A percentile compares a stretch with the other conserved stretches of the same genome.
phyloP scores from a whole-genome alignment of 805 yeast genomes.

The Zygotorulaspora florentina region DNA sequence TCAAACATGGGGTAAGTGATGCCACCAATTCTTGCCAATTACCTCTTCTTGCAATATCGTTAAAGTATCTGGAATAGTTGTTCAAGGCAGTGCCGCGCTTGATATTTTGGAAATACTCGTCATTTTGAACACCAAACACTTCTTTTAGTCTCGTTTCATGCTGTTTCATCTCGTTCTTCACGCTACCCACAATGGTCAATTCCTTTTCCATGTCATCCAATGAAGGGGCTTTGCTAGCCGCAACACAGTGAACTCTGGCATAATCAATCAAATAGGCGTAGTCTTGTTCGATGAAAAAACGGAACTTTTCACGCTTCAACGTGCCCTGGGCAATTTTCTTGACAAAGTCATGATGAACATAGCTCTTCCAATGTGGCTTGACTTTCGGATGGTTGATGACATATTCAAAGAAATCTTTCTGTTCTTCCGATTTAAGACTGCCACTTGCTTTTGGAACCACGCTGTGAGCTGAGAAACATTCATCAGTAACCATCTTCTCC shows the following conservation, averaged over 20 bases:
- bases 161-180: constrained; percentile 51
- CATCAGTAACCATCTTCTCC: constrained; percentile 34
- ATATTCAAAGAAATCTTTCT: constrained; percentile 42
- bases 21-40: constrained; percentile 64
- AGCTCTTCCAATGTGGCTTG: constrained; percentile 51
- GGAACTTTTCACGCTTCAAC: constrained; percentile 48
- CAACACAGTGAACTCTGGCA: constrained; percentile 58
- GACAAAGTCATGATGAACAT: constrained; percentile 61
- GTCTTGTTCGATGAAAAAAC: constrained; percentile 54
- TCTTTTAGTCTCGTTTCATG: constrained; percentile 50
- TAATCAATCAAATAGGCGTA: constrained; percentile 66
- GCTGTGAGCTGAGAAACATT: constrained; percentile 29
- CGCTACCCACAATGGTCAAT: constrained; percentile 46
- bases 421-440: constrained; percentile 2
- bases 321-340: constrained; percentile 47
- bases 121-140: constrained; percentile 36
- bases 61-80: constrained; percentile 57
- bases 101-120: constrained; percentile 44
- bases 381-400: constrained; percentile 55
- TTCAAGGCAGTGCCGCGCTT: constrained; percentile 53
- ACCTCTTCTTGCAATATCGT: constrained; percentile 47
- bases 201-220: constrained; percentile 48
- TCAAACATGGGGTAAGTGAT: constrained; percentile 70
- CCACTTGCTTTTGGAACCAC: constrained; percentile 11
- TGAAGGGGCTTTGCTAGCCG: constrained; percentile 59